A percentile compares a stretch with the other conserved stretches of the same genome.
These are phyloP conservation scores for Volvox reticuliferus DNA, from an alignment of 139 green algal species.

Conservation along the genomic window DNA sequence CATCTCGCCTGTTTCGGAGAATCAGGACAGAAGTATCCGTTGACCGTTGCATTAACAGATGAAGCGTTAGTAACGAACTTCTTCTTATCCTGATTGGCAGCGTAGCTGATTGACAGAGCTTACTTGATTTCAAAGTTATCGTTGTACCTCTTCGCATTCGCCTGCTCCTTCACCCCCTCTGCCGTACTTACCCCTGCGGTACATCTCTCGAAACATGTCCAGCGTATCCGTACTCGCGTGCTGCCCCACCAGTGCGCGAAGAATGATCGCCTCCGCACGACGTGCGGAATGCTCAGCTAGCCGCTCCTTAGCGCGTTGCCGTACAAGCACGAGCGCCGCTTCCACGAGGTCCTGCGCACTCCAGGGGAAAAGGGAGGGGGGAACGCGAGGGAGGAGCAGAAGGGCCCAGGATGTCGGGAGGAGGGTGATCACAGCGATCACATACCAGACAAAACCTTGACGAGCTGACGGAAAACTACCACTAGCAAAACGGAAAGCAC, in stretches of 20 bases:
- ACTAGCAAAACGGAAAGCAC: too few relatives aligned
- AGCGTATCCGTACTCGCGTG: slow-evolving; percentile 5
- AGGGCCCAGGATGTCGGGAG: background rate
- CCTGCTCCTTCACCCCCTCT: background rate
- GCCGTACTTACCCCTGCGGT: slow-evolving; percentile 14
- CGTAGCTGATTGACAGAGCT: background rate
- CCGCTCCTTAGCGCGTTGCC: slow-evolving; percentile 55
- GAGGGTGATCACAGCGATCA: background rate
- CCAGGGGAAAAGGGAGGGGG: background rate
- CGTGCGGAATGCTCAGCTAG: background rate
- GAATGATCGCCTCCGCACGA: slow-evolving; percentile 48
- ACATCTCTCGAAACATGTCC: slow-evolving; percentile 23
- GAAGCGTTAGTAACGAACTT: too few relatives aligned
- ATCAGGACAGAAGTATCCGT: too few relatives aligned
- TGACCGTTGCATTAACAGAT: too few relatives aligned
- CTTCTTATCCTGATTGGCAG: too few relatives aligned
- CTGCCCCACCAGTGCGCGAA: slow-evolving; percentile 51
- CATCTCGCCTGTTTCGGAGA: slow-evolving; percentile 1
- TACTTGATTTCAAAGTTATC: slow-evolving; percentile 20
- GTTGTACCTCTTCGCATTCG: background rate
- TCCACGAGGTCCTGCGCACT: slow-evolving; percentile 87
- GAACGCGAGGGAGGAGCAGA: background rate
- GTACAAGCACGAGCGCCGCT: slow-evolving; percentile 83
- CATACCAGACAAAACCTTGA: background rate
- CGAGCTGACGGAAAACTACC: too few relatives aligned